Evolutionary conservation across 106 monocot species (phyloP).

Genomic region (Allium cepa): DNA sequence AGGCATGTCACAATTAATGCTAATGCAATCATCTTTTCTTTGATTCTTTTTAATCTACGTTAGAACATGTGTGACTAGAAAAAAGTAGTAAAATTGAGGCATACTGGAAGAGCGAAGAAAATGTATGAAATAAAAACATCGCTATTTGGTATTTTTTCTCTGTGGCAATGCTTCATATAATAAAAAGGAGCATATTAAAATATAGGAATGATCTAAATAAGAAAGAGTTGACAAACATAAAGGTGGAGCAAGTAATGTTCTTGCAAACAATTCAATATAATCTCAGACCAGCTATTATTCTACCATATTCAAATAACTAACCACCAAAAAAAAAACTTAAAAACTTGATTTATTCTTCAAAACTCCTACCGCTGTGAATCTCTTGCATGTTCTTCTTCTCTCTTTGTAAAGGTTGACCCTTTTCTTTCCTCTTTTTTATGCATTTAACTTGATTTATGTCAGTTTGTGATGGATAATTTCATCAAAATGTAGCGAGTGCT

Average conservation of each 20-base stretch:
- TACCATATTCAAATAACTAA: not conserved
- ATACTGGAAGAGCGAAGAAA: too few species aligned
- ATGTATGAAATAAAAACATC: too few species aligned
- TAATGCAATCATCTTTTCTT: too few species aligned
- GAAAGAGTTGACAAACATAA: not conserved
- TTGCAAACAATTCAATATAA: not conserved
- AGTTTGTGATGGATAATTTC: not conserved
- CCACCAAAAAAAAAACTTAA: too few species aligned
- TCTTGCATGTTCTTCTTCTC: not conserved
- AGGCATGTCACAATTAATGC: too few species aligned
- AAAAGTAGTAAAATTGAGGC: too few species aligned
- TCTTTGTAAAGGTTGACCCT: not conserved
- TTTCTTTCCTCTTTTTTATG: not conserved
- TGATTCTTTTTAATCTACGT: too few species aligned
- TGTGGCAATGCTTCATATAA: too few species aligned
- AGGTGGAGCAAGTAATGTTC: not conserved
- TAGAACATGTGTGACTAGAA: too few species aligned
- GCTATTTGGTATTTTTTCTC: too few species aligned
- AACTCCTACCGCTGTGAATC: not conserved
- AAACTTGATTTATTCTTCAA: not conserved
- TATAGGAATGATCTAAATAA: too few species aligned
- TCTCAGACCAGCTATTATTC: not conserved
- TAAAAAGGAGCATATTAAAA: too few species aligned
- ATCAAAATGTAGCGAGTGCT: not conserved
- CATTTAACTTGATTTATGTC: not conserved